Evolutionary conservation across 331 rosid genomes (phyloP), one percentile per base, ranked within the genome.

Genomic region (Quercus phellos): DNA sequence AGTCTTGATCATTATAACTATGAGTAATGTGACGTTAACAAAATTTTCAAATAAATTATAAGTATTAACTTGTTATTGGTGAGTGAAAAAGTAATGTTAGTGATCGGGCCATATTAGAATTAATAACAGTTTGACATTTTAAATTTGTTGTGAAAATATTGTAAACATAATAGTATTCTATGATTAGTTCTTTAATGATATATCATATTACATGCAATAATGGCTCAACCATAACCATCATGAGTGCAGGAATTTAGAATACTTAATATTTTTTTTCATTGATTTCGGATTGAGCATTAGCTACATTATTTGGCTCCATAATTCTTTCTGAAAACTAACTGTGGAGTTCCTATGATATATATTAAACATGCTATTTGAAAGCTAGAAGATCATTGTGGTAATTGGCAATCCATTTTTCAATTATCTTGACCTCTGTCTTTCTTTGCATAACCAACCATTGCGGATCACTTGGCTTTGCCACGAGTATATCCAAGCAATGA

Each of bases 381-480:
- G 76, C 74, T 27, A 51, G 2, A 74, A 78, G 82, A 79, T 93
- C 94, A 29, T 84, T 77, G 43, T 89, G 76, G 80, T 93, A 89
- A 73, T 84, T 72, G 0, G 55, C 69, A 21, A 91, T 81, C 98
- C 96, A 93, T 12, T 84, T 80, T 75, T 81, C 71, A 38, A 93
- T 89, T 76, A 88, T 83, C 4, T 69, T 50, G 11, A 88, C 72
- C 68, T 88, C 94, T 0, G 9, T 72, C 34, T 81, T 68, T 27
- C 98, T 85, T 72, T 93, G 98, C 76, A 6, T 22, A 46, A 87
- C 81, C 80, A 93, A 77, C 98, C 98, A 91, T 8, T 84, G n/a
- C 1, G 94, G 98, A 84, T 93, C 96, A 1, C 84, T 84, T 35
- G 68, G n/a, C 7, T 66, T 14, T 60, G 85, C 73, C 29, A 2